Conservation (phyloP, 2,329 filamentous ascomycete genomes). For the Lachnellula suecica region DNA sequence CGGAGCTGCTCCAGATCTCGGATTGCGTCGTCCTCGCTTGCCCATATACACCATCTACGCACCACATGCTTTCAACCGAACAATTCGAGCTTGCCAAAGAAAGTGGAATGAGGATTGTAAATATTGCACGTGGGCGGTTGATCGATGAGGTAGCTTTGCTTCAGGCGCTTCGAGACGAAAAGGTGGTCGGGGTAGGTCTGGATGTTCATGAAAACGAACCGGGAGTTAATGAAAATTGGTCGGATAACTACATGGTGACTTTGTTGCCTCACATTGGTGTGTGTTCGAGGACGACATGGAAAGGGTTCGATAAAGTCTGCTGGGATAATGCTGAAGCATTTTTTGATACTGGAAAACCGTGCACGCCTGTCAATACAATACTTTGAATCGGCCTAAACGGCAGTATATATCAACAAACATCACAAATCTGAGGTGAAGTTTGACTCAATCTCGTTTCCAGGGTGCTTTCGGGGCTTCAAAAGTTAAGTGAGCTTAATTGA, state of each 20-base stretch:
- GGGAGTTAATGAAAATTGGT: slow-evolving; percentile 29
- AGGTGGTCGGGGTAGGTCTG: slow-evolving; percentile 34
- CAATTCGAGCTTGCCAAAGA: slow-evolving; percentile 23
- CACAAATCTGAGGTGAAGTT: too few species aligned
- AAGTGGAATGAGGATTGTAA: slow-evolving; percentile 34
- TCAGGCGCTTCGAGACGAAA: slow-evolving; percentile 32
- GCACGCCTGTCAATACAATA: slow-evolving; percentile 16
- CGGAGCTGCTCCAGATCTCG: slow-evolving; percentile 28
- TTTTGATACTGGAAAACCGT: slow-evolving; percentile 19
- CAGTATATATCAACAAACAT: too few species aligned
- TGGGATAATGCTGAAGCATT: slow-evolving; percentile 28
- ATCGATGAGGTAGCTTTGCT: slow-evolving; percentile 36
- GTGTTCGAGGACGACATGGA: slow-evolving; percentile 30
- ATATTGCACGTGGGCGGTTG: slow-evolving; percentile 35
- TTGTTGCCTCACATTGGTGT: slow-evolving; percentile 33
- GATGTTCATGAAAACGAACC: slow-evolving; percentile 39
- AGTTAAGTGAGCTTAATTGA: too few species aligned
- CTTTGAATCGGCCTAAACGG: too few species aligned
- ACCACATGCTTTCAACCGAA: slow-evolving; percentile 24
- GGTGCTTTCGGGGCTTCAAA: too few species aligned
- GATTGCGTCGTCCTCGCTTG: slow-evolving; percentile 35
- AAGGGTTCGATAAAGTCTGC: slow-evolving; percentile 27
- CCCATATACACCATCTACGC: slow-evolving; percentile 31
- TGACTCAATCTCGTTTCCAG: too few species aligned
- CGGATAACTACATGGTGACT: slow-evolving; percentile 33